Evolutionary conservation across 345 rosid species (phyloP), one percentile per base, ranked within the genome.

Genomic region (Boechera retrofracta): DNA sequence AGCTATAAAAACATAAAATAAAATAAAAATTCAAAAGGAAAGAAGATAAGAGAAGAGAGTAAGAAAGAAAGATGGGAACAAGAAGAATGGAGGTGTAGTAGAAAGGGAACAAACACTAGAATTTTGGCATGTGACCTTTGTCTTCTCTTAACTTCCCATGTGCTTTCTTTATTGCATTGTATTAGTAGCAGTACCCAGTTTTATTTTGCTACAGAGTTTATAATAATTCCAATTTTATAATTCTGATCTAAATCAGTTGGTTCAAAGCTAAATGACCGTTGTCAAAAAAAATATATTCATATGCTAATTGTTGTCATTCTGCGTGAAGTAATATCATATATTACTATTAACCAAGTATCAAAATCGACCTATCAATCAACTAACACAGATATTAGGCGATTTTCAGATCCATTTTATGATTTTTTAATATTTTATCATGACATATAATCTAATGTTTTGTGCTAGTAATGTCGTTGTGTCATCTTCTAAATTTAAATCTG

Each of bases 91-190:
- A 65, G 49, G 69, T 16, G 24, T n/a, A 59, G 69, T 0, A 59
- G 45, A 51, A 70, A 73, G 78, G 78, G 70, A 73, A 67, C 78
- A 67, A 48, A 61, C 55, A 51, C 73, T 52, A 62, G 74, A 79
- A 68, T 67, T 72, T 67, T 73, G 82, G 71, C 82, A 79, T 79
- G 82, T 79, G 78, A 67, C 65, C 70, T 53, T 61, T 79, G 82
- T 73, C 66, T 73, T 66, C 69, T 71, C 80, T 71, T 32, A 28
- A 65, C 64, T 61, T 73, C 75, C 82, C 82, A 79, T 79, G 82
- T 79, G 78, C 66, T 47, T 58, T 61, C 68, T 73, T 73, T 73
- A 67, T 79, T 79, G 78, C 82, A 18, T 64, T 64, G 60, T 18
- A 7, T 11, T 29, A 29, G n/a, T 32, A 18, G 41, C 31, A 47